A percentile compares a stretch with the other conserved stretches of the same genome.
phyloP scores from a whole-genome alignment of 2,329 filamentous ascomycete genomes.

The Exutisphaerella laricina region DNA sequence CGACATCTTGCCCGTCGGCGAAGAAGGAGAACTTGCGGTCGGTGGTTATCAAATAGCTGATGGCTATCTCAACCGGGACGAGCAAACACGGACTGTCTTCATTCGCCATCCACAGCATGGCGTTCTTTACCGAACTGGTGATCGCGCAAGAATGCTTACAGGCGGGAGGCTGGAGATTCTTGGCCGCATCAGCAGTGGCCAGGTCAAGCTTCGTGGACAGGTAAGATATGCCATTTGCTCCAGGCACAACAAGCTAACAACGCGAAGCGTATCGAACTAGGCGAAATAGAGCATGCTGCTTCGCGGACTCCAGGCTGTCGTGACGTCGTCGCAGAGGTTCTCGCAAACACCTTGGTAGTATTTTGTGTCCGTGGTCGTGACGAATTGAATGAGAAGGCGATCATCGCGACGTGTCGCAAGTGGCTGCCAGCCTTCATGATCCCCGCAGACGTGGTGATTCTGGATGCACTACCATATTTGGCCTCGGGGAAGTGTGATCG shows the following conservation, averaged over 20 bases:
- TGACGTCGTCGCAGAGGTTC: slow-evolving; percentile 60
- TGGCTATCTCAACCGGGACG: slow-evolving; percentile 74
- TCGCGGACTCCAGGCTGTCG: slow-evolving; percentile 58
- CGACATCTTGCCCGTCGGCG: slow-evolving; percentile 57
- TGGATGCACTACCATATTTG: slow-evolving; percentile 63
- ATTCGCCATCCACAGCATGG: slow-evolving; percentile 60
- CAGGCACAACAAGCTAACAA: slow-evolving; percentile 47
- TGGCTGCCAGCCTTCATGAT: slow-evolving; percentile 85
- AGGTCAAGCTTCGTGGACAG: slow-evolving; percentile 83
- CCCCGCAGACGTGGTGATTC: slow-evolving; percentile 63
- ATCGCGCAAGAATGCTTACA: slow-evolving; percentile 64
- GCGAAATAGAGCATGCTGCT: slow-evolving; percentile 63
- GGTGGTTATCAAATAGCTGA: slow-evolving; percentile 74
- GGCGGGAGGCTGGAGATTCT: slow-evolving; percentile 75
- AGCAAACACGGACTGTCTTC: slow-evolving; percentile 69
- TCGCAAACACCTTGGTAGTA: slow-evolving; percentile 63
- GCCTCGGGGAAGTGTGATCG: slow-evolving; percentile 80
- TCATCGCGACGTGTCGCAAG: slow-evolving; percentile 57
- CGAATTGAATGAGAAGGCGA: slow-evolving; percentile 34
- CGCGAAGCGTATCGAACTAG: slow-evolving; percentile 50
- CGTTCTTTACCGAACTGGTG: slow-evolving; percentile 74
- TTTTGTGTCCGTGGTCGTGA: slow-evolving; percentile 59
- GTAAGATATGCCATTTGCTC: slow-evolving; percentile 62
- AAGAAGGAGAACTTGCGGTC: slow-evolving; percentile 73
- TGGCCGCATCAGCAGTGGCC: slow-evolving; percentile 71